Evolutionary conservation across 2,329 filamentous ascomycete species (phyloP), one percentile per base, ranked within the genome.

Genomic region (Talaromyces sp.): DNA sequence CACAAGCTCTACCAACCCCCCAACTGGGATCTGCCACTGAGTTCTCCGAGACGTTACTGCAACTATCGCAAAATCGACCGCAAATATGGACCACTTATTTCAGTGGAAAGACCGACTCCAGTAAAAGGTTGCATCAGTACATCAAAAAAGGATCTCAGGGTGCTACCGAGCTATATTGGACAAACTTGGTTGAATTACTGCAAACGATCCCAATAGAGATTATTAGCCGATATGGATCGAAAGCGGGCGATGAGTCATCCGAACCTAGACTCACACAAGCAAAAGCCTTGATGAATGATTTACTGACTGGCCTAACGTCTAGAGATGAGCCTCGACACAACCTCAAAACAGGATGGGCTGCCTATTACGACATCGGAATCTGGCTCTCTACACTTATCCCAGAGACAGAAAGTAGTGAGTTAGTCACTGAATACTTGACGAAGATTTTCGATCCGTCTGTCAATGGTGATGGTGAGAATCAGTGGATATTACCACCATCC

Each of bases 81-180:
- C 83, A 87, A 16, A 81, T 93, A 10, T 99, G 95, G 95, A 89
- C 87, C 1, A 82, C 82, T 5, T 80, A 86, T 62, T 88, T 88
- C 74, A 81, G 78, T 33, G 84, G 82, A 56, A 89, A 88, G 73
- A 85, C 84, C 35, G 73, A 83, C 8, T 85, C 76, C 66, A 83
- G 78, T 66, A 86, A 81, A 66, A 79, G 89, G 24, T 77, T 99
- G 3, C 85, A 86, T 59, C 81, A 87, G 9, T 95, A 96, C 70
- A 81, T 98, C 7, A 88, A 90, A 67, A 91, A 89, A 71, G 94
- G 95, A 2, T 96, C 94, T 0, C 91, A 97, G 72, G 86, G 88
- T n/a, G 90, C 90, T 3, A 82, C 87, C 0, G 79, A 83, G 3
- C 85, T 83, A 10, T 97, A 89, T 73, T 99, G 95, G 95, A 77